A percentile compares a stretch with the other conserved stretches of the same genome.
Conservation (phyloP, 306 rosid species). For the Cucurbita argyrosperma region DNA sequence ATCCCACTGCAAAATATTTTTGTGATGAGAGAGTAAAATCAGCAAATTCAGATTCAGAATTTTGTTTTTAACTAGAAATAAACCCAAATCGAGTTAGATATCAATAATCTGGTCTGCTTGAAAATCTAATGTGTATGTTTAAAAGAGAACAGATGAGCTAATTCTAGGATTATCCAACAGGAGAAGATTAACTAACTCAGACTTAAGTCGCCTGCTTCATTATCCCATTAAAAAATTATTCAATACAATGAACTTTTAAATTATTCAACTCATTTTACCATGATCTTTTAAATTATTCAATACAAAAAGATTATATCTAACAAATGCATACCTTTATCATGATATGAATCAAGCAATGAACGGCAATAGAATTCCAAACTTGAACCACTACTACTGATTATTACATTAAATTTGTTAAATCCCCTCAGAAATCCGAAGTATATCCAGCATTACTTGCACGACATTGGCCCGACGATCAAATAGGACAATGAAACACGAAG, state of each 20-base stretch:
- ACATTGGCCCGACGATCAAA: neutral
- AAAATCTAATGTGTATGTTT: neutral
- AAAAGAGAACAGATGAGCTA: neutral
- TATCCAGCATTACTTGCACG: neutral
- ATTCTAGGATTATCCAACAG: neutral
- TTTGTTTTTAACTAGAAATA: neutral
- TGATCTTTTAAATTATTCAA: too few species aligned
- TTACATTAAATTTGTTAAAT: neutral
- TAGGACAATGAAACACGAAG: neutral
- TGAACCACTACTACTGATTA: neutral
- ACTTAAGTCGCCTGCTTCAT: neutral
- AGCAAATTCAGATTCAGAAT: neutral
- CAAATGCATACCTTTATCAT: neutral
- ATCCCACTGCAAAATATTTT: constrained; percentile 55
- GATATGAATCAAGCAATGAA: neutral
- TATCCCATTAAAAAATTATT: neutral
- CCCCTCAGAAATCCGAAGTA: neutral
- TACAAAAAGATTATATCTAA: neutral
- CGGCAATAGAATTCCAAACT: neutral
- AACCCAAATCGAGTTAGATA: neutral
- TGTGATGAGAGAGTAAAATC: neutral
- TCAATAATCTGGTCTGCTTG: neutral
- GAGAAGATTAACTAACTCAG: neutral
- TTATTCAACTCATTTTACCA: neutral
- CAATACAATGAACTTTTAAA: neutral